Percentiles rank a stretch among this genome's conserved stretches.
phyloP scores from a whole-genome alignment of 2,329 filamentous ascomycete species.

The Xylariaceae sp. region DNA sequence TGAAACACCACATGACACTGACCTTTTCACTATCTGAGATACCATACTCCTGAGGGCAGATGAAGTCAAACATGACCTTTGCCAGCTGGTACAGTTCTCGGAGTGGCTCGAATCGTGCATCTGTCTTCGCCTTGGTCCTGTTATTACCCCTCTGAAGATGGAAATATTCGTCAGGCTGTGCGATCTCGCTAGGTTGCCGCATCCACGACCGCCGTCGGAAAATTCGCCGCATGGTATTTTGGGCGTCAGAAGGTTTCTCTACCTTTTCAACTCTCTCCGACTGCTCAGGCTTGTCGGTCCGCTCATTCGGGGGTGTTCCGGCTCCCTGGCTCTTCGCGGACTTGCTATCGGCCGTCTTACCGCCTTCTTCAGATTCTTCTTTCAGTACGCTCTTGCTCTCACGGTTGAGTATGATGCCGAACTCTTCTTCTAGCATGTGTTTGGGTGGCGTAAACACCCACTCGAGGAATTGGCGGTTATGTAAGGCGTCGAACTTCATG shows the following conservation, averaged over 20 bases:
- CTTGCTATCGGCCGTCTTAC: conserved; percentile 37
- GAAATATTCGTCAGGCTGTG: conserved; percentile 71
- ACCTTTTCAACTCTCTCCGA: conserved; percentile 28
- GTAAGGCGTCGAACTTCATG: conserved; percentile 98
- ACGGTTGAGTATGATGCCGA: conserved; percentile 40
- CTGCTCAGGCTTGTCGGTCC: conserved; percentile 25
- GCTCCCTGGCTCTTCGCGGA: conserved; percentile 36
- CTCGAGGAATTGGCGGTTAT: conserved; percentile 93
- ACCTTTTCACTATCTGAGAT: conserved; percentile 88
- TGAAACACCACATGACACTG: conserved; percentile 9
- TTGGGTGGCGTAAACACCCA: conserved; percentile 92
- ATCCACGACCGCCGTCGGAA: conserved; percentile 59
- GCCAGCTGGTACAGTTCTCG: conserved; percentile 89
- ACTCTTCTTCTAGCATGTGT: conserved; percentile 69
- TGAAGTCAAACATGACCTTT: conserved; percentile 96
- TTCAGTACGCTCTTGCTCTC: conserved; percentile 37
- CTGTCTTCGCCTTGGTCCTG: conserved; percentile 71
- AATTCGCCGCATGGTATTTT: conserved; percentile 43
- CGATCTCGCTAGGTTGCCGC: conserved; percentile 50
- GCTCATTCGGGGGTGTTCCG: conserved; percentile 27
- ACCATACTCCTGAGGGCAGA: conserved; percentile 96
- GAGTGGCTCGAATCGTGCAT: conserved; percentile 79
- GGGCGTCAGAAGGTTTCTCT: conserved; percentile 29
- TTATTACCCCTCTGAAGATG: conserved; percentile 77
- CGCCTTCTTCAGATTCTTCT: conserved; percentile 39